A percentile compares a stretch with the other conserved stretches of the same genome.
These are phyloP conservation scores for Crithidia sp. DNA, from an alignment of 208 protist genomes.

Conservation along the genomic window DNA sequence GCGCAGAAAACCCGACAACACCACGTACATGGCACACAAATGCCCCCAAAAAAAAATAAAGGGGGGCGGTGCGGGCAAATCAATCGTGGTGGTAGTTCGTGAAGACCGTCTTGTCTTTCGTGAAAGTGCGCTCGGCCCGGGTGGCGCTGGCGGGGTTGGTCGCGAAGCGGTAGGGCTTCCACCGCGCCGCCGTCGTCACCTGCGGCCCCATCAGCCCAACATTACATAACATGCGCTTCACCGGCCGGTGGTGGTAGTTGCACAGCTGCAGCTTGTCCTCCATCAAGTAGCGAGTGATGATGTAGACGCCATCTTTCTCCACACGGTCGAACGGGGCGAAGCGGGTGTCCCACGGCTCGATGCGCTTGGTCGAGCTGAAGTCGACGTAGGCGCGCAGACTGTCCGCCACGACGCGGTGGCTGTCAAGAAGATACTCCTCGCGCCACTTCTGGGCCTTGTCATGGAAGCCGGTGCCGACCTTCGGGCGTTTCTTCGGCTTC, in stretches of 20 bases:
- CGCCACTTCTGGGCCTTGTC: constrained; percentile 92
- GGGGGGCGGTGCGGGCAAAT: background rate
- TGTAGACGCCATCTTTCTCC: constrained; percentile 90
- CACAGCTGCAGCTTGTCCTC: constrained; percentile 91
- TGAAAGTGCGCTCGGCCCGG: constrained; percentile 80
- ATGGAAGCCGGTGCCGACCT: constrained; percentile 86
- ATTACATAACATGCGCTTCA: constrained; percentile 90
- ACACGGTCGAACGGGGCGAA: constrained; percentile 91
- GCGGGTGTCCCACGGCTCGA: constrained; percentile 91
- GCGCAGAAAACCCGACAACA: too few relatives aligned
- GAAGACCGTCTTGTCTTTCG: constrained; percentile 82
- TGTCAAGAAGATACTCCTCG: constrained; percentile 88
- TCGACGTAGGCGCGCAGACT: constrained; percentile 89
- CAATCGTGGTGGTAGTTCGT: constrained; percentile 84
- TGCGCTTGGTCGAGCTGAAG: constrained; percentile 82
- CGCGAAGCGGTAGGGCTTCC: constrained; percentile 89
- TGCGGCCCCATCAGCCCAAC: constrained; percentile 88
- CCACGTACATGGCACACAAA: too few relatives aligned
- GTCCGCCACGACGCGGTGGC: constrained; percentile 84
- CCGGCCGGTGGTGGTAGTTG: constrained; percentile 88
- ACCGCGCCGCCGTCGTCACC: constrained; percentile 78
- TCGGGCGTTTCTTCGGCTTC: constrained; percentile 91
- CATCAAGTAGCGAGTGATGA: constrained; percentile 87
- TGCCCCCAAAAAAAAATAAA: background rate
- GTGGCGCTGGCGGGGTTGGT: constrained; percentile 74